phyloP scores from a whole-genome alignment of 2,329 filamentous ascomycete species.

The Tolypocladium tundrense region DNA sequence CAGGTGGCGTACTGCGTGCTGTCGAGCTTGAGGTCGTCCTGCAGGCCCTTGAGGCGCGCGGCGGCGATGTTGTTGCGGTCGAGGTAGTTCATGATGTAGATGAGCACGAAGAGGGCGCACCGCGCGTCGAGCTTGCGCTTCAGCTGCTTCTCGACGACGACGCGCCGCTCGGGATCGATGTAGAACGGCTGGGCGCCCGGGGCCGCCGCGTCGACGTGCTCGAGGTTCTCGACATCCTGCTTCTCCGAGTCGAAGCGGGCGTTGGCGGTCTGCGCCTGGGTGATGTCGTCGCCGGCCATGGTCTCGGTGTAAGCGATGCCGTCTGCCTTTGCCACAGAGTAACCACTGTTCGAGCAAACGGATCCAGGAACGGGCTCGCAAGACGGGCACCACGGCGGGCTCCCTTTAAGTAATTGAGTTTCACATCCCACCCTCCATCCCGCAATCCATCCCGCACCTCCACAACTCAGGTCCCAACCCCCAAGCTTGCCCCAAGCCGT shows the following conservation, averaged over 20 bases:
- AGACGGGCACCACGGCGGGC: background rate
- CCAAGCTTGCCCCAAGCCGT: background rate
- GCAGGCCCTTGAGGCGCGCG: conserved; percentile 54
- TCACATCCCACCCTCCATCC: background rate
- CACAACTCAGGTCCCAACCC: background rate
- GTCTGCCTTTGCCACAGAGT: background rate
- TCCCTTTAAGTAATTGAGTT: background rate
- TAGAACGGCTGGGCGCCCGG: background rate
- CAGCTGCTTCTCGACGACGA: conserved; percentile 50
- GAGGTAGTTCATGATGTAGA: conserved; percentile 67
- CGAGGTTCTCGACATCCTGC: conserved; percentile 6
- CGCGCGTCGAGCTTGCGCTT: conserved; percentile 61
- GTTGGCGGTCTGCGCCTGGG: conserved; percentile 2
- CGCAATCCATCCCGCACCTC: background rate
- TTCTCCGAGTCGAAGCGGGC: conserved; percentile 3
- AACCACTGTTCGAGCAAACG: background rate
- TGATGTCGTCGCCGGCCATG: conserved; percentile 9
- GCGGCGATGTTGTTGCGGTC: conserved; percentile 60
- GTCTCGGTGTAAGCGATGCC: background rate
- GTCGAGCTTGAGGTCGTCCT: conserved; percentile 45
- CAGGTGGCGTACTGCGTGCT: conserved; percentile 54
- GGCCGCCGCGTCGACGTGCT: conserved; percentile 1
- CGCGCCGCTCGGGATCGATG: conserved; percentile 37
- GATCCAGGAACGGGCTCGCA: background rate
- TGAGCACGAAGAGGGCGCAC: conserved; percentile 58